Evolutionary conservation across 2,329 filamentous ascomycete species (phyloP).

Genomic region (Arthroderma sp.): DNA sequence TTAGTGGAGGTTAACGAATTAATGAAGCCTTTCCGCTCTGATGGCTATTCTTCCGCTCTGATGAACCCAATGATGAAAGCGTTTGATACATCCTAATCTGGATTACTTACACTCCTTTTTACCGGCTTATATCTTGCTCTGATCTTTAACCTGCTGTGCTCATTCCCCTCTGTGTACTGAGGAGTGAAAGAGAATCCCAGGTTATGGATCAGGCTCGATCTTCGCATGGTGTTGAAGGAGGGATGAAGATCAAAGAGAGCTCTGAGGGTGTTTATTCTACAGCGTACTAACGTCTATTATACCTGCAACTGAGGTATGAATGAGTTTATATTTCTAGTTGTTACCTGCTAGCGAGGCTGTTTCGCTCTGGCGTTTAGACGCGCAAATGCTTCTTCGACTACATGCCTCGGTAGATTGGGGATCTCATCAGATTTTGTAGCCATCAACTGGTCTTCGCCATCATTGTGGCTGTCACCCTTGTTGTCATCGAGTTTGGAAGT

Average conservation of each 20-base stretch:
- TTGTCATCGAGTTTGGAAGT: not conserved
- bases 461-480: not conserved
- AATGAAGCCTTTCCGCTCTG: no score
- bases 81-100: no score
- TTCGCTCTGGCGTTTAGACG: conserved; percentile 19
- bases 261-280: conserved; percentile 5
- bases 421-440: conserved; percentile 12
- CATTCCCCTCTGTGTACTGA: no score
- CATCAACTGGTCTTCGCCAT: not conserved
- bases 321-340: not conserved
- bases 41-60: no score
- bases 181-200: no score
- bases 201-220: no score
- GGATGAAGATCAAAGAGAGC: conserved; percentile 11
- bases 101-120: no score
- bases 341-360: not conserved
- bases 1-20: no score
- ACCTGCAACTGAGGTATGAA: not conserved
- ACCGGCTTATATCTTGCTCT: no score
- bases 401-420: conserved; percentile 28
- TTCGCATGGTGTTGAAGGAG: not conserved
- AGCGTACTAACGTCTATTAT: not conserved
- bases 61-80: no score
- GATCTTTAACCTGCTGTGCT: no score
- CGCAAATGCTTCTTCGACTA: conserved; percentile 31